These are phyloP conservation scores for Curvularia lunata DNA, from an alignment of 2,329 filamentous ascomycete species.

Conservation along the genomic window DNA sequence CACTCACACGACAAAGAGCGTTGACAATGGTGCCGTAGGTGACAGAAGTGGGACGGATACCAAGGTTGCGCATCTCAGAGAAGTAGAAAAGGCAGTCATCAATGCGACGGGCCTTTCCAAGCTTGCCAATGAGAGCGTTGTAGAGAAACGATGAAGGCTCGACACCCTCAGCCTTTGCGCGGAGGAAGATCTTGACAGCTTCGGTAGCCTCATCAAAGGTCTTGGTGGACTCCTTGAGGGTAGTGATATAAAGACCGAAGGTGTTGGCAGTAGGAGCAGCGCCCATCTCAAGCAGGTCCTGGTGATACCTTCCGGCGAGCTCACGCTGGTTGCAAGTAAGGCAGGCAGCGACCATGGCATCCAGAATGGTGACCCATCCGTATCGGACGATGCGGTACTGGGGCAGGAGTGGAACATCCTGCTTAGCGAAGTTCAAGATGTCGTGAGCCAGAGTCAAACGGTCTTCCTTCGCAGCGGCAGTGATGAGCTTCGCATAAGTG, in stretches of 20 bases:
- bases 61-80: conserved; percentile 90
- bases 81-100: conserved; percentile 99
- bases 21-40: conserved; percentile 99
- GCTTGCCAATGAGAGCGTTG: conserved; percentile 97
- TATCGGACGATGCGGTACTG: conserved; percentile 90
- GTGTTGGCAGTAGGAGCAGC: conserved; percentile 95
- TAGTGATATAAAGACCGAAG: conserved; percentile 98
- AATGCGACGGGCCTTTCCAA: conserved; percentile 95
- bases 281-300: conserved; percentile 89
- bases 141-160: conserved; percentile 97
- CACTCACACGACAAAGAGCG: conserved; percentile 92
- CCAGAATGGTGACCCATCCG: conserved; percentile 94
- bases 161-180: conserved; percentile 90
- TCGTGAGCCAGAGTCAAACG: conserved; percentile 84
- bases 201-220: conserved; percentile 98
- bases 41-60: conserved; percentile 94
- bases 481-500: conserved; percentile 94
- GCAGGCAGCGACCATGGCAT: conserved; percentile 94
- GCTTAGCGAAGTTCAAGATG: conserved; percentile 85
- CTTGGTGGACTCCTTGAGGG: conserved; percentile 94
- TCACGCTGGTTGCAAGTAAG: conserved; percentile 81
- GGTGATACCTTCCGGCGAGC: conserved; percentile 84
- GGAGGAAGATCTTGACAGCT: conserved; percentile 95
- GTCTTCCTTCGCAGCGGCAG: conserved; percentile 82
- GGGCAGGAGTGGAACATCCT: conserved; percentile 82